Percentiles rank a stretch among this genome's conserved stretches.
Conservation (phyloP, 495 filamentous ascomycete genomes). For the Penicillium psychrofluorescens region DNA sequence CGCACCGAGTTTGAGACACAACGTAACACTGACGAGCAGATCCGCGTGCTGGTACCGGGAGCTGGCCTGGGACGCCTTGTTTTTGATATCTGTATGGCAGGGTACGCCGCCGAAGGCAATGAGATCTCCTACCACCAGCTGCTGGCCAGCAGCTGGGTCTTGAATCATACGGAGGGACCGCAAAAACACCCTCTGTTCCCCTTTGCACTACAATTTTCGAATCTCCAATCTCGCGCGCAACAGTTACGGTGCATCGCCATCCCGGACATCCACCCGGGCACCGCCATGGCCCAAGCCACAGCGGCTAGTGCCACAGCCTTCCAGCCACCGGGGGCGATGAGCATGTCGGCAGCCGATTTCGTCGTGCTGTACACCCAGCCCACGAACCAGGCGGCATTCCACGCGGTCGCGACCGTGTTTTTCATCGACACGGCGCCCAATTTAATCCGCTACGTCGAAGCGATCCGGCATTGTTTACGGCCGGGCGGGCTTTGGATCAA, state of each 20-base stretch:
- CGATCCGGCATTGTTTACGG: constrained; percentile 69
- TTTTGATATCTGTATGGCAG: constrained; percentile 72
- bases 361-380: constrained; percentile 61
- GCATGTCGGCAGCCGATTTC: constrained; percentile 83
- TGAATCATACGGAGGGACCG: constrained; percentile 59
- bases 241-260: constrained; percentile 64
- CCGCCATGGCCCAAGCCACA: constrained; percentile 35
- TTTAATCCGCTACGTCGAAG: constrained; percentile 78
- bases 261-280: constrained; percentile 69
- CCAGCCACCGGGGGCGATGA: constrained; percentile 48
- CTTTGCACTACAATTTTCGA: constrained; percentile 75
- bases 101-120: constrained; percentile 78
- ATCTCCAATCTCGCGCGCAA: constrained; percentile 60
- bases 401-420: constrained; percentile 83
- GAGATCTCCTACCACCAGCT: constrained; percentile 95
- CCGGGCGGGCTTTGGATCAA: constrained; percentile 81
- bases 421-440: constrained; percentile 98
- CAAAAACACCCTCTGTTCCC: constrained; percentile 57
- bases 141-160: constrained; percentile 75
- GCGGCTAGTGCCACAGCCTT: not conserved
- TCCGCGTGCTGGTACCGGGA: constrained; percentile 78
- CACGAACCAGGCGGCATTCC: constrained; percentile 53
- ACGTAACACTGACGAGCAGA: constrained; percentile 16
- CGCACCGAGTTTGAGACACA: constrained; percentile 40
- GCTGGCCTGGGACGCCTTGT: constrained; percentile 83